Evolutionary conservation across 1,284 basidiomycete genomes (phyloP), one percentile per base, ranked within the genome.

Genomic region (Pseudozyma pruni): DNA sequence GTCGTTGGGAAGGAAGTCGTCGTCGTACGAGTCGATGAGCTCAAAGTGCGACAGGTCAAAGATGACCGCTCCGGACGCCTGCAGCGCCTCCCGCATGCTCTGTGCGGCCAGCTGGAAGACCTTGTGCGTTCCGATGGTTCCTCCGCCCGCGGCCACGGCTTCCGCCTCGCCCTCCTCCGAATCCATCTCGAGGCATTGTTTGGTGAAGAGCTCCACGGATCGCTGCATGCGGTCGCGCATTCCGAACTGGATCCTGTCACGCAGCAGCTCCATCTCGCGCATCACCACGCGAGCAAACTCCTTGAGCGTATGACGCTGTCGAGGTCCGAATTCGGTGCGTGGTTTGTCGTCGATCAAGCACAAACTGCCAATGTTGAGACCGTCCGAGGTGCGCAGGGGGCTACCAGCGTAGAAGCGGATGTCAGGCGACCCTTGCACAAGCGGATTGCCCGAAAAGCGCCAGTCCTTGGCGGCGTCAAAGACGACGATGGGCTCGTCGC

Each of bases 171-270:
- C 54, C 19, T 75, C 76, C 32, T 74, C 74, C 4, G 81, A 88
- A 79, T 96, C 93, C 74, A 94, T 91, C 81, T 96, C 94, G 37
- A 97, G 86, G 76, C 93, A 95, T 83, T 97, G 93, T 44, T 94
- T 89, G 46, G 92, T 94, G 80, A 97, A 97, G 72, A 91, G 88
- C 82, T 96, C 94, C 91, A 96, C 96, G 37, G 93, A 94, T 47
- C 85, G 91, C 80, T 97, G 93, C 53, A 97, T 96, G 44, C 90
- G 88, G 78, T 95, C 93, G 34, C 94, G 88, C 70, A 94, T 91
- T 27, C 92, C 88, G 34, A 97, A 85, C 84, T 95, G 93, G 56
- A 94, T 93, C 90, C 91, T 94, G 82, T 97, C 94, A 62, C 90
- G 86, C 91, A 93, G 94, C 3, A 97, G 84, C 82, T 96, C 94